Base-by-base conservation (phyloP, 179 eudicot species). In the Spinacia oleracea region DNA sequence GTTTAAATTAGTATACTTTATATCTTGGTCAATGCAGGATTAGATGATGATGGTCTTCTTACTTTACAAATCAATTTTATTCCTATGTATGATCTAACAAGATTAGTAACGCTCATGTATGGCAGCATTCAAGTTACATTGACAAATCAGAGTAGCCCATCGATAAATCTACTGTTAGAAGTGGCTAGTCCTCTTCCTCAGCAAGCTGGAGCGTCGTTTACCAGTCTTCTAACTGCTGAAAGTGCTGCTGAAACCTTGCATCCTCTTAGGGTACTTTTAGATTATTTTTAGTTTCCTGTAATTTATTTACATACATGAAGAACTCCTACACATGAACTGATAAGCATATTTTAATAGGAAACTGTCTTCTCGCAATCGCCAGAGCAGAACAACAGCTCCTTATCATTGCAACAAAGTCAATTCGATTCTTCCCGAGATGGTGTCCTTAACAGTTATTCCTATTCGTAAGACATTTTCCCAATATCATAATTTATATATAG, bases 161-260 rank as follows among this genome's bases (percentile, higher is more conserved):
- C 56, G 6, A 43, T 18, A 25, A 65, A 42, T 34, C 55, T 21
- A 8, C 34, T 63, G 18, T 38, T 40, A 42, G 74, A 74, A 70
- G 45, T 59, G 48, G 43, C 20, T 25, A 64, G 45, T 43, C 55
- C 74, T 55, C n/a, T 34, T 62, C 80, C 79, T 29, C 72, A 53
- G 12, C 69, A 76, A 16, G 80, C 76, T 76, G 79, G 77, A 60
- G 27, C 53, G 3, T 32, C 80, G 23, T 83, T 62, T 72, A 29
- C 82, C 27, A 64, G 74, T 38, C 85, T 83, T 65, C 53, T 75
- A 68, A 73, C 68, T 62, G n/a, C 35, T 40, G 34, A 67, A 21
- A 51, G 69, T 74, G 50, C 50, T 15, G 8, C 76, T 59, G 72
- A 74, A 50, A 60, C 42, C 66, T 18, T 34, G 27, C 64, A 79